phyloP scores from a whole-genome alignment of 345 rosid genomes.

The Stellera chamaejasme region DNA sequence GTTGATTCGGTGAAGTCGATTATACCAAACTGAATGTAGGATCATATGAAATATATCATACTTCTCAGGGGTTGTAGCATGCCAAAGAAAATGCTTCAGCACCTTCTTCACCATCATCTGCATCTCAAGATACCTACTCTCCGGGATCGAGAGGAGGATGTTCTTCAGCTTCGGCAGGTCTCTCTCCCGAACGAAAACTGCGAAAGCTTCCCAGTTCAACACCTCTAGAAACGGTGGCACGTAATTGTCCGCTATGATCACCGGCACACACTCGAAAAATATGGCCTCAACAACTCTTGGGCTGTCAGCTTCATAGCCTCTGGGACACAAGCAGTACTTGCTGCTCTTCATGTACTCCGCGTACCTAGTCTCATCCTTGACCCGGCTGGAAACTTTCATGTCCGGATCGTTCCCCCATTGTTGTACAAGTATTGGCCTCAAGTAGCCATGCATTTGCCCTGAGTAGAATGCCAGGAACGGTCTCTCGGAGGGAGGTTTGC shows the following conservation, averaged over 20 bases:
- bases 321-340: slow-evolving; percentile 91
- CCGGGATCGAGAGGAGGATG: slow-evolving; percentile 58
- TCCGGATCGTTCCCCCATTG: slow-evolving; percentile 82
- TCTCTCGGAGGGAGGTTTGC: slow-evolving; percentile 58
- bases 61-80: slow-evolving; percentile 48
- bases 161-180: slow-evolving; percentile 77
- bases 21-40: slow-evolving; percentile 88
- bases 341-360: slow-evolving; percentile 77
- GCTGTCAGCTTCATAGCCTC: slow-evolving; percentile 90
- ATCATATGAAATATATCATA: slow-evolving; percentile 92
- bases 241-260: slow-evolving; percentile 83
- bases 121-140: slow-evolving; percentile 45
- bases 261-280: slow-evolving; percentile 84
- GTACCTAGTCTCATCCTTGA: slow-evolving; percentile 56
- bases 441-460: slow-evolving; percentile 84
- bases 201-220: slow-evolving; percentile 86
- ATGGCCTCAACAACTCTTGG: slow-evolving; percentile 92
- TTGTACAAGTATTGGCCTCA: slow-evolving; percentile 64
- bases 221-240: slow-evolving; percentile 85
- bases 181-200: slow-evolving; percentile 73
- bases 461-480: slow-evolving; percentile 82
- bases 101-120: slow-evolving; percentile 77
- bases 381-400: slow-evolving; percentile 64
- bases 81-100: slow-evolving; percentile 96
- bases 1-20: slow-evolving; percentile 54